These are phyloP conservation scores for Chlorella ohadii DNA, from an alignment of 139 green algal genomes.

Conservation along the genomic window DNA sequence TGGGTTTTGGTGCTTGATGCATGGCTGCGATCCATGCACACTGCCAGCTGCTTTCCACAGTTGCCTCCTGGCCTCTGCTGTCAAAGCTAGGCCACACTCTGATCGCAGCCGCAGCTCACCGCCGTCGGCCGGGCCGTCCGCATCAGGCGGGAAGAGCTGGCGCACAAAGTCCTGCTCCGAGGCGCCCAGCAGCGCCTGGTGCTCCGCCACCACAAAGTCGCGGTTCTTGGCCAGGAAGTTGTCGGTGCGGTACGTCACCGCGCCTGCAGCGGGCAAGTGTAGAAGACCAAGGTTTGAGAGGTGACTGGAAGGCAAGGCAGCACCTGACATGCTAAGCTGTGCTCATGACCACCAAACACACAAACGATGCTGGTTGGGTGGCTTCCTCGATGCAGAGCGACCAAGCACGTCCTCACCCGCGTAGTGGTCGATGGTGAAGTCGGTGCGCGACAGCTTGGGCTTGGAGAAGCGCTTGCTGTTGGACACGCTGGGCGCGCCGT, in stretches of 20 bases:
- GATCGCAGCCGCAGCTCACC: not conserved
- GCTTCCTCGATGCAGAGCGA: no score
- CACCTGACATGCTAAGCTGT: no score
- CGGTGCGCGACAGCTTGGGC: constrained; percentile 83
- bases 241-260: constrained; percentile 78
- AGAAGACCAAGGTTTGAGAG: not conserved
- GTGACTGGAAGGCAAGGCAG: no score
- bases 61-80: no score
- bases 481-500: constrained; percentile 60
- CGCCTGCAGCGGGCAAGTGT: constrained; percentile 25
- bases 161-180: constrained; percentile 71
- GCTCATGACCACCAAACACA: no score
- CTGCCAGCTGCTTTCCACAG: no score
- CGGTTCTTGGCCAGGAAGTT: constrained; percentile 87
- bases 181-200: constrained; percentile 87
- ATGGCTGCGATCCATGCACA: no score
- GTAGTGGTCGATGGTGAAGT: constrained; percentile 98
- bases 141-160: constrained; percentile 71
- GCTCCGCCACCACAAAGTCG: constrained; percentile 98
- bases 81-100: no score
- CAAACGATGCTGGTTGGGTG: no score
- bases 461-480: constrained; percentile 85
- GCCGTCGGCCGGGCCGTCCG: constrained; percentile 7
- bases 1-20: no score
- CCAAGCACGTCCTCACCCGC: constrained; percentile 64